These are phyloP conservation scores for Apium graveolens DNA, from an alignment of 129 eudicot species.

Conservation along the genomic window DNA sequence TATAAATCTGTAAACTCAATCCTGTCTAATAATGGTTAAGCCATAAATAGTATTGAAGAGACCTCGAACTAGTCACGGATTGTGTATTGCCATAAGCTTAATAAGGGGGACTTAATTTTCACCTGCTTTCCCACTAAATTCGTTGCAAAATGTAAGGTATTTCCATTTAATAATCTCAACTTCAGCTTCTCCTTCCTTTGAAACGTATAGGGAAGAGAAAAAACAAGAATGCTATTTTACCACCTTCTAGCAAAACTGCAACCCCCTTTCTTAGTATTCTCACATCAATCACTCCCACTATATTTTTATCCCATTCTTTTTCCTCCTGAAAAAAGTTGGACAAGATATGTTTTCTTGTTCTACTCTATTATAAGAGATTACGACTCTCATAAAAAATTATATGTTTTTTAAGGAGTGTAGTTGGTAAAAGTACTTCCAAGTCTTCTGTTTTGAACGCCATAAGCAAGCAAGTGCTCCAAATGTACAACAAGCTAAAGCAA, in stretches of 20 bases:
- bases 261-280: background rate
- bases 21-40: slow-evolving; percentile 14
- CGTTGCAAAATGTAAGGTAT: slow-evolving; percentile 7
- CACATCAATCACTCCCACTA: background rate
- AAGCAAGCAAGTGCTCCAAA: slow-evolving; percentile 88
- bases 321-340: background rate
- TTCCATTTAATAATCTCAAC: slow-evolving; percentile 33
- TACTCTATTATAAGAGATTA: slow-evolving; percentile 14
- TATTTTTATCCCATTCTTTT: background rate
- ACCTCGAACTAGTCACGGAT: slow-evolving; percentile 22
- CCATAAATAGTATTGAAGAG: slow-evolving; percentile 13
- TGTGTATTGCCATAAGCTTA: slow-evolving; percentile 10
- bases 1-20: slow-evolving; percentile 20
- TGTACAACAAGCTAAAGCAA: slow-evolving; percentile 84
- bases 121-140: slow-evolving; percentile 10
- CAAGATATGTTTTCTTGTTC: background rate
- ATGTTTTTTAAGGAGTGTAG: slow-evolving; percentile 69
- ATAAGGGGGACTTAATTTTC: background rate
- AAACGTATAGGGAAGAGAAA: slow-evolving; percentile 33
- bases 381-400: slow-evolving; percentile 26
- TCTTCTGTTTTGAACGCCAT: slow-evolving; percentile 89
- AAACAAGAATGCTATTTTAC: slow-evolving; percentile 20
- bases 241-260: slow-evolving; percentile 19
- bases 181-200: slow-evolving; percentile 92
- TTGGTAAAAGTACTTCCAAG: slow-evolving; percentile 68